These are phyloP conservation scores for Fusarium goolgardi DNA, from an alignment of 2,329 filamentous ascomycete species.

Conservation along the genomic window DNA sequence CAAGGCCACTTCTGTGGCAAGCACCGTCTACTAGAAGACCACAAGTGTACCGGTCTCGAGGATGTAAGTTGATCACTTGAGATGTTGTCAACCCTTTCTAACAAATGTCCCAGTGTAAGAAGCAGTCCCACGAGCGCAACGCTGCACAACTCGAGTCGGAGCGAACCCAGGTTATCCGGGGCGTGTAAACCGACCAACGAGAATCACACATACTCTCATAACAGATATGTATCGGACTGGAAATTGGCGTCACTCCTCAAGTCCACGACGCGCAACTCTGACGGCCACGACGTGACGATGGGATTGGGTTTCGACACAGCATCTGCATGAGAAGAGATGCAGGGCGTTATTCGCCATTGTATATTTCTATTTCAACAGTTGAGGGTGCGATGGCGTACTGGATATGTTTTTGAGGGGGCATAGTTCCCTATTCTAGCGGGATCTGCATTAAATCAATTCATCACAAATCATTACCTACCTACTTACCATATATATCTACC, in stretches of 20 bases:
- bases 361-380: conserved; percentile 40
- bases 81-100: not conserved
- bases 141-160: conserved; percentile 91
- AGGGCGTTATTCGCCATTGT: conserved; percentile 44
- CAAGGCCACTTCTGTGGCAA: conserved; percentile 93
- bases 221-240: conserved; percentile 15
- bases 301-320: conserved; percentile 36
- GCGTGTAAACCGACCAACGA: conserved; percentile 68
- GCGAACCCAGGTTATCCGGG: conserved; percentile 92
- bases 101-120: conserved; percentile 76
- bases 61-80: conserved; percentile 68
- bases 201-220: not conserved
- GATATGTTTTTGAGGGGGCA: conserved; percentile 33
- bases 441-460: conserved; percentile 42
- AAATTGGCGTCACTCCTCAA: conserved; percentile 38
- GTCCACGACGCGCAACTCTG: conserved; percentile 25
- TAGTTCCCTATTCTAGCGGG: conserved; percentile 36
- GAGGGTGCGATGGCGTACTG: conserved; percentile 46
- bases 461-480: conserved; percentile 8
- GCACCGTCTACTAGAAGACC: conserved; percentile 92
- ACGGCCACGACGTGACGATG: conserved; percentile 46
- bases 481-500: not conserved
- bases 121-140: conserved; percentile 94
- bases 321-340: conserved; percentile 31
- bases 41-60: conserved; percentile 92